These are phyloP conservation scores for Lachancea dasiensis DNA, from an alignment of 805 yeast genomes.

Conservation along the genomic window DNA sequence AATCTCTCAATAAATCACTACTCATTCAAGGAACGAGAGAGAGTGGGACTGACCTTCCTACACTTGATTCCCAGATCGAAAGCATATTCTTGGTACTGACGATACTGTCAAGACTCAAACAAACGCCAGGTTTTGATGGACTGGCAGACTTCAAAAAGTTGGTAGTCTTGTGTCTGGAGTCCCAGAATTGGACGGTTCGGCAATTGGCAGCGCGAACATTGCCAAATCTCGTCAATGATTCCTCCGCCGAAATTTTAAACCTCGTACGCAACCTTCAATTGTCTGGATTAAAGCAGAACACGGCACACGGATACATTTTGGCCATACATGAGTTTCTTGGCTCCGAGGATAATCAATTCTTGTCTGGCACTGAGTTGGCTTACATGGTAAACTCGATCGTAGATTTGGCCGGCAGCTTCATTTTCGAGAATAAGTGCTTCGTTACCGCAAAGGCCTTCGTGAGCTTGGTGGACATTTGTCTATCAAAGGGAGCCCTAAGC, in stretches of 20 bases:
- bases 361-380: not conserved
- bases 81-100: conserved; percentile 71
- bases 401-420: conserved; percentile 7
- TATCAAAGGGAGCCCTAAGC: conserved; percentile 8
- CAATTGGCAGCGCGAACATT: conserved; percentile 78
- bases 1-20: conserved; percentile 1
- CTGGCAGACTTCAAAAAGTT: conserved; percentile 47
- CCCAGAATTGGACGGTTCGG: conserved; percentile 72
- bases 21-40: not conserved
- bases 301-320: conserved; percentile 54
- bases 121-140: conserved; percentile 49
- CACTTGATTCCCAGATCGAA: conserved; percentile 40
- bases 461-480: conserved; percentile 19
- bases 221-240: conserved; percentile 41
- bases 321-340: conserved; percentile 35
- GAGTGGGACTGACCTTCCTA: not conserved
- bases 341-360: not conserved
- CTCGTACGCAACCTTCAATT: conserved; percentile 22
- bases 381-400: conserved; percentile 8
- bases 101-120: conserved; percentile 61
- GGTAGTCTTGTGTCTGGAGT: conserved; percentile 43
- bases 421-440: conserved; percentile 27
- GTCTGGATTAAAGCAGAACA: conserved; percentile 35
- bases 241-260: conserved; percentile 24
- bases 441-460: conserved; percentile 34